Evolutionary conservation across 73 alveolate genomes (phyloP), one percentile per base, ranked within the genome.

Genomic region (Urostyla sp.): DNA sequence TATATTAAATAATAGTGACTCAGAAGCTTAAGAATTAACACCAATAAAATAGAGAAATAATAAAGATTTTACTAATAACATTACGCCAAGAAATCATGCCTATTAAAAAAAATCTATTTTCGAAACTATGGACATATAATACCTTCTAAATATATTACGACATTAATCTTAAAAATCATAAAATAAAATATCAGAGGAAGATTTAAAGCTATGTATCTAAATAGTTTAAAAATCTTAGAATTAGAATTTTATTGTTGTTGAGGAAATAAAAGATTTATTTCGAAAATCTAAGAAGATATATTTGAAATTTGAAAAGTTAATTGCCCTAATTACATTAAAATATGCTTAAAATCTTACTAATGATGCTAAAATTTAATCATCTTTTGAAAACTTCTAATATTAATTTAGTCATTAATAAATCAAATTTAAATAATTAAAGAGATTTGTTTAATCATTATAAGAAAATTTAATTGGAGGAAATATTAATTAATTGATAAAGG

Each of bases 171-270:
- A 55, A n/a, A 59, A 59, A 59, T 35, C 32, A 13, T 36, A 59
- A 5, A 59, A 59, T 36, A 59, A 36, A 59, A 59, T 59, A 7
- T 52, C 32, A 40, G 76, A 59, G 37, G 76, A 59, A 18, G 76
- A 59, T 21, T 21, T 59, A 8, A 31, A 52, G 6, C 21, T 59
- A 8, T 59, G 76, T 20, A 15, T 59, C 6, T 20, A 59, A 34
- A 59, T 59, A 30, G 76, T 59, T 7, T 59, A 52, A 34, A 59
- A 40, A 36, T 28, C 58, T 5, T 30, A 52, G 18, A 8, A n/a
- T 28, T 13, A 52, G 2, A 59, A 59, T 59, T 11, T 32, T 10
- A 15, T 35, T n/a, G 37, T 59, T 3, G 6, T 35, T n/a, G 18
- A 28, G 3, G 52, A 59, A 32, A 55, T 59, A 7, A 11, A 11